phyloP scores from a whole-genome alignment of 306 rosid species.

The Sphenostylis stenocarpa region DNA sequence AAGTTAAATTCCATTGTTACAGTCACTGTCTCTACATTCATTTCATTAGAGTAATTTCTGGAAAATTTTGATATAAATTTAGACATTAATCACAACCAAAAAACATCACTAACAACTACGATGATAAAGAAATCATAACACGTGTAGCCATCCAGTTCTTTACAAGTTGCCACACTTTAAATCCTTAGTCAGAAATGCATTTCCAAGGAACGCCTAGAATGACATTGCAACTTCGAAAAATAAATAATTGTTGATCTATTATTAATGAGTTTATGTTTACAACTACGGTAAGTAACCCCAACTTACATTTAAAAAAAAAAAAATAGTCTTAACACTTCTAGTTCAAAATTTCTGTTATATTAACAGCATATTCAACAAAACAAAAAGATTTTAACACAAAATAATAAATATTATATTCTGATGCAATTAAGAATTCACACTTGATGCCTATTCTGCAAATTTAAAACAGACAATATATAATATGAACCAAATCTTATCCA shows the following conservation, averaged over 20 bases:
- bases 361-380: not conserved
- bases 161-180: constrained; percentile 6
- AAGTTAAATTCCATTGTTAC: not conserved
- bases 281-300: not conserved
- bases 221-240: not conserved
- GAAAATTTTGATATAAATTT: not conserved
- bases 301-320: not conserved
- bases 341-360: not conserved
- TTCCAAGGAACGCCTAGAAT: constrained; percentile 5
- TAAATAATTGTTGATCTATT: not conserved
- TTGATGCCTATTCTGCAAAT: not conserved
- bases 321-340: not conserved
- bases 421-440: not conserved
- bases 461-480: not conserved
- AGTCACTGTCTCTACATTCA: not conserved
- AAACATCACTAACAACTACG: not conserved
- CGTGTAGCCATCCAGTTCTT: not conserved
- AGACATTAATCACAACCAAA: not conserved
- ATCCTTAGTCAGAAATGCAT: not conserved
- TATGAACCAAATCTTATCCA: not conserved
- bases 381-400: not conserved
- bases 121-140: not conserved
- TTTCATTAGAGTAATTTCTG: not conserved
- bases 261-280: not conserved
- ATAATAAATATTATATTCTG: not conserved